Evolutionary conservation across 2,329 filamentous ascomycete genomes (phyloP).

Genomic region (Paradendryphiella salina): DNA sequence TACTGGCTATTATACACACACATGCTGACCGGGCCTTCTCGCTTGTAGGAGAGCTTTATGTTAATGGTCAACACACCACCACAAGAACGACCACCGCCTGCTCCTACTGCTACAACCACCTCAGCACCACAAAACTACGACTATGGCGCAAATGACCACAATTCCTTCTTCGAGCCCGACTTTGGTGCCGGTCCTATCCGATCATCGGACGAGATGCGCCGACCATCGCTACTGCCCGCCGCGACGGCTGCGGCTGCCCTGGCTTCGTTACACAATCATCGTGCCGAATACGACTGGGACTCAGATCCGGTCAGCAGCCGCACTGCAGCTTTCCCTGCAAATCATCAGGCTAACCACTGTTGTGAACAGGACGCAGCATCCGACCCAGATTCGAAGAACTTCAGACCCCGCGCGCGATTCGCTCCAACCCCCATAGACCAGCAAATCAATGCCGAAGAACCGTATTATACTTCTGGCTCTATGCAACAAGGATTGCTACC

Average conservation of each 20-base stretch:
- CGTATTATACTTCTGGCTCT: conserved; percentile 54
- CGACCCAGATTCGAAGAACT: conserved; percentile 46
- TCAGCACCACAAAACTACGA: conserved; percentile 41
- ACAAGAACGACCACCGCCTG: conserved; percentile 65
- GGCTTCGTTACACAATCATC: conserved; percentile 80
- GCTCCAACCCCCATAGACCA: conserved; percentile 62
- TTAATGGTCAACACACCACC: conserved; percentile 94
- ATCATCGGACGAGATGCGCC: conserved; percentile 70
- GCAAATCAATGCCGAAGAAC: conserved; percentile 62
- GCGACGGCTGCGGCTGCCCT: conserved; percentile 83
- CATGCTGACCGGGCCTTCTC: conserved; percentile 6
- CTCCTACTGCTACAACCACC: conserved; percentile 47
- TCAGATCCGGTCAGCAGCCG: conserved; percentile 41
- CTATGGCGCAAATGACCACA: conserved; percentile 61
- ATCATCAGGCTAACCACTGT: conserved; percentile 25
- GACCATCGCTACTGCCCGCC: conserved; percentile 66
- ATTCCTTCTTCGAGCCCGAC: conserved; percentile 69
- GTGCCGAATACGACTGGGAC: conserved; percentile 63
- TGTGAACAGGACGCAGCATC: conserved; percentile 43
- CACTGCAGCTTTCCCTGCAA: conserved; percentile 16
- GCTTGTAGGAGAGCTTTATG: conserved; percentile 75
- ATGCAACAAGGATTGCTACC: conserved; percentile 76
- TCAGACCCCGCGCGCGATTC: conserved; percentile 47
- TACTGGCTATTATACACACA: not conserved
- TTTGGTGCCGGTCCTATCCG: conserved; percentile 67